Conservation (phyloP, 108 stramenopile genomes). For the Skeletonema costatum region DNA sequence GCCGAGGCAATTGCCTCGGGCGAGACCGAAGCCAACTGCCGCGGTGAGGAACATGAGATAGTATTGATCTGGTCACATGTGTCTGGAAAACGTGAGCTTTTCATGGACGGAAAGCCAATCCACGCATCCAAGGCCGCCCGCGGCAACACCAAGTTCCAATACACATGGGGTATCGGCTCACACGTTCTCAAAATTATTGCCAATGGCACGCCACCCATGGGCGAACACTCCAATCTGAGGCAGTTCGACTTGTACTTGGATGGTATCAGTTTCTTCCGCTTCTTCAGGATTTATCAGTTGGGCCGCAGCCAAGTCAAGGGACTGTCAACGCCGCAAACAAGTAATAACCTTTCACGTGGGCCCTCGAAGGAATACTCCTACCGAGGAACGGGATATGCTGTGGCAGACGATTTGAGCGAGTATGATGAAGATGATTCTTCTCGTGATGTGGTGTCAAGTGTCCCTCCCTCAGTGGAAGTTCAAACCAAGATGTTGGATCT, state of each 20-base stretch:
- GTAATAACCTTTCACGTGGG: not conserved
- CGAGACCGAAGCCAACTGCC: conserved; percentile 39
- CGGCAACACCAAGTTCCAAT: conserved; percentile 64
- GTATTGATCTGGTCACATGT: conserved; percentile 49
- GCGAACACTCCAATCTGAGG: conserved; percentile 8
- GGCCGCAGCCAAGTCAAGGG: conserved; percentile 24
- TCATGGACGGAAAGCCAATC: conserved; percentile 55
- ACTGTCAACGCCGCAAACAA: not conserved
- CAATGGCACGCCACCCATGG: conserved; percentile 51
- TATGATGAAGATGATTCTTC: not conserved
- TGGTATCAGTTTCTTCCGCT: conserved; percentile 73
- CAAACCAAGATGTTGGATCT: not conserved
- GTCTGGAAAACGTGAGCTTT: conserved; percentile 47
- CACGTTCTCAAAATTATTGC: conserved; percentile 71
- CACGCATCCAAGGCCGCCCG: conserved; percentile 57
- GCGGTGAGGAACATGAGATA: conserved; percentile 60
- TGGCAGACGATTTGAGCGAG: not conserved
- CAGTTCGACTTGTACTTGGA: conserved; percentile 84
- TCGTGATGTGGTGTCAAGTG: not conserved
- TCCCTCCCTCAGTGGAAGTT: not conserved
- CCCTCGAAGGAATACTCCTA: conserved; percentile 5
- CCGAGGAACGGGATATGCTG: not conserved
- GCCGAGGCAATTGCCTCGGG: conserved; percentile 35
- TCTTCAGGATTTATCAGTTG: conserved; percentile 83
- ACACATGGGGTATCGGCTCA: conserved; percentile 59